These are phyloP conservation scores for Talaromyces pinophilus DNA, from an alignment of 2,329 filamentous ascomycete species.

Conservation along the genomic window DNA sequence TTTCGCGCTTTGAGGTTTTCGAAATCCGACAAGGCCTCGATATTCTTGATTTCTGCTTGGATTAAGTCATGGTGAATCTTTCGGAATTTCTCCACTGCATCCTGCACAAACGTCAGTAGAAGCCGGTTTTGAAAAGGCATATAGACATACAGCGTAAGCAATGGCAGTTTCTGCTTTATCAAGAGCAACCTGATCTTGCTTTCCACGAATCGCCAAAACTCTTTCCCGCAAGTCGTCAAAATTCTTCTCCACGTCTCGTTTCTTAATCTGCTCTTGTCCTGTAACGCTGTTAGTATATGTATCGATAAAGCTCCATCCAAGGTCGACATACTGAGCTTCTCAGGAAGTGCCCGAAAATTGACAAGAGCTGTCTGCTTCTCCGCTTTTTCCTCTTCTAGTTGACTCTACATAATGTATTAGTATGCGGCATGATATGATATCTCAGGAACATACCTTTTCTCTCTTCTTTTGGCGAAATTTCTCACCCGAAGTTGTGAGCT, in stretches of 20 bases:
- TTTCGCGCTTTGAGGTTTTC: conserved; percentile 69
- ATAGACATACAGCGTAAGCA: conserved; percentile 55
- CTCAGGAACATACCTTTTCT: conserved; percentile 46
- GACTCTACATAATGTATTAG: conserved; percentile 27
- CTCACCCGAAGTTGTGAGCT: conserved; percentile 28
- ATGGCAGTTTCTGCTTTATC: conserved; percentile 59
- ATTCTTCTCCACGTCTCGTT: conserved; percentile 44
- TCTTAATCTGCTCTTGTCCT: conserved; percentile 50
- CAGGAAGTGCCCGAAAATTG: conserved; percentile 66
- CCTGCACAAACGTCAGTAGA: conserved; percentile 37
- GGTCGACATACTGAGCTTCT: conserved; percentile 64
- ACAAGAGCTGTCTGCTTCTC: conserved; percentile 66
- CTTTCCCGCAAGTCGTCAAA: conserved; percentile 48
- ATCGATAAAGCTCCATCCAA: conserved; percentile 28
- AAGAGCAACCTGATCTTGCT: conserved; percentile 59
- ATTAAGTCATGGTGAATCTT: conserved; percentile 64
- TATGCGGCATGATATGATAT: background rate
- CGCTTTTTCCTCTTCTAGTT: conserved; percentile 61
- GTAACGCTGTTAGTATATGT: conserved; percentile 20
- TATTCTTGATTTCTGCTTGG: conserved; percentile 67
- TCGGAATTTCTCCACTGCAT: conserved; percentile 64
- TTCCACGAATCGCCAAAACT: conserved; percentile 54
- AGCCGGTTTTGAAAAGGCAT: too few relatives aligned
- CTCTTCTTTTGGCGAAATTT: conserved; percentile 32
- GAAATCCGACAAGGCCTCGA: conserved; percentile 83